These are phyloP conservation scores for Dictyostelium discoideum DNA, from an alignment of 78 protist genomes.

Conservation along the genomic window dicty_2.7 NC_007091.3:5121501-5122000, in stretches of 20 bases:
- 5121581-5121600: not conserved
- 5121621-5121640: not conserved
- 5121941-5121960: not conserved
- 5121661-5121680: not conserved
- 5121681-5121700: not conserved
- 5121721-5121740: not conserved
- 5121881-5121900: conserved; percentile 20
- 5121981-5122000: conserved; percentile 53
- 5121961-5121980: conserved; percentile 55
- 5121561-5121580: not conserved
- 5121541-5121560: not conserved
- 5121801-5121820: conserved; percentile 61
- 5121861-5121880: conserved; percentile 45
- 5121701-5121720: not conserved
- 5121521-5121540: conserved; percentile 1
- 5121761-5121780: not conserved
- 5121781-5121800: conserved; percentile 59
- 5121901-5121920: conserved; percentile 16
- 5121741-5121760: not conserved
- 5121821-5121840: conserved; percentile 37
- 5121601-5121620: not conserved
- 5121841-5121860: conserved; percentile 27
- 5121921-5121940: conserved; percentile 36
- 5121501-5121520: conserved; percentile 7
- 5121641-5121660: not conserved